phyloP scores from a whole-genome alignment of 257 asterid species.

The Plantago elongata region DNA sequence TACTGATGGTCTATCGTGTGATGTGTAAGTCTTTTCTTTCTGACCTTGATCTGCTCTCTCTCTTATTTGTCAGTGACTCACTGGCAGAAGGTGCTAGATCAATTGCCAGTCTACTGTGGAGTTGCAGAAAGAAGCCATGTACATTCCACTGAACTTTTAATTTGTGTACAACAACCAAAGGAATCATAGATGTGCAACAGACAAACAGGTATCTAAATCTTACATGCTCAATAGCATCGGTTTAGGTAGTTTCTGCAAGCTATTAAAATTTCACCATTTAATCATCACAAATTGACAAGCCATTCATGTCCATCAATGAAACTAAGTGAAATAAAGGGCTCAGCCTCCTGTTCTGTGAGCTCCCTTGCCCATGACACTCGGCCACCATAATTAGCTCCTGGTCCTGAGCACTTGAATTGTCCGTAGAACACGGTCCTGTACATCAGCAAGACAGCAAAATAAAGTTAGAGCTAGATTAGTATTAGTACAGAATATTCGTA shows the following conservation, averaged over 20 bases:
- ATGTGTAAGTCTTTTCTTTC: too few species aligned
- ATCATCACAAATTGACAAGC: conserved; percentile 41
- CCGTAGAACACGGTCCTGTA: conserved; percentile 89
- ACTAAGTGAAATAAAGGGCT: conserved; percentile 71
- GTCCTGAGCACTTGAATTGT: conserved; percentile 90
- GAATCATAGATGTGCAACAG: background rate
- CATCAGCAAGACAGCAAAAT: background rate
- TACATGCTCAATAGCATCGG: background rate
- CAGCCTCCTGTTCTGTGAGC: conserved; percentile 67
- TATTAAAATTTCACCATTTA: background rate
- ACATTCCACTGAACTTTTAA: too few species aligned
- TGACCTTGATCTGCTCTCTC: too few species aligned
- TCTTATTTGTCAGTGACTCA: too few species aligned
- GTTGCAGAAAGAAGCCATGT: too few species aligned
- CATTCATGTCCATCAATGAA: conserved; percentile 88
- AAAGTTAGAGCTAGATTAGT: background rate
- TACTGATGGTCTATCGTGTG: too few species aligned
- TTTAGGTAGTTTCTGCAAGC: background rate
- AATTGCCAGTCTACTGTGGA: too few species aligned
- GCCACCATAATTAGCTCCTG: conserved; percentile 69
- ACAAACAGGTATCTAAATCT: background rate
- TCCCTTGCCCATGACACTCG: conserved; percentile 90
- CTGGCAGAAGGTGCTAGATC: too few species aligned
- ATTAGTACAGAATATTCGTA: background rate
- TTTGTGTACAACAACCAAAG: background rate